phyloP scores from a whole-genome alignment of 306 rosid genomes.

The Cucumis hystrix region DNA sequence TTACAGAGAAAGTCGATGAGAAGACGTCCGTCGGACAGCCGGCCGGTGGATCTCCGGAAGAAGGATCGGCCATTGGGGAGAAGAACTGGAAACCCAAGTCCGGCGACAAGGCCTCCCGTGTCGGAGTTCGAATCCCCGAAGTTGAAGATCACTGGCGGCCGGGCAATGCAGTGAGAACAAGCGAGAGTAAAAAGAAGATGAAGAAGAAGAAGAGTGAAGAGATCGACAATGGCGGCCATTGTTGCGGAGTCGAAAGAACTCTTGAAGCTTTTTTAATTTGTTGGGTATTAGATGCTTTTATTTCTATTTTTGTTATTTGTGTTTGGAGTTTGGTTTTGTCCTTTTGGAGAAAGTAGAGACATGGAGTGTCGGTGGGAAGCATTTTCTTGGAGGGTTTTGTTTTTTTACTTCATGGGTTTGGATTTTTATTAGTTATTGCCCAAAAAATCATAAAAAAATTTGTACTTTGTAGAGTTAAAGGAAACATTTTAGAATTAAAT shows the following conservation, averaged over 20 bases:
- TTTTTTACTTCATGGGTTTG: neutral
- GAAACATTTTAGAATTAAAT: too few relatives aligned
- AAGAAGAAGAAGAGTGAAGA: neutral
- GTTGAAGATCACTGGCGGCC: slow-evolving; percentile 41
- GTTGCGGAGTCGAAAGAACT: neutral
- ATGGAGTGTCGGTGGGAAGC: neutral
- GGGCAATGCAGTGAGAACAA: slow-evolving; percentile 9
- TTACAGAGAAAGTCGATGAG: slow-evolving; percentile 66
- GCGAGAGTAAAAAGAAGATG: neutral
- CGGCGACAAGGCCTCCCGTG: slow-evolving; percentile 86
- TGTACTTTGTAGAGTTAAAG: too few relatives aligned
- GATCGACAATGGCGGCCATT: neutral
- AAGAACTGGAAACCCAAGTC: slow-evolving; percentile 68
- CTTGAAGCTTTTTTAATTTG: neutral
- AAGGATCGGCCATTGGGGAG: slow-evolving; percentile 75
- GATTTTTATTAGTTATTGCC: too few relatives aligned
- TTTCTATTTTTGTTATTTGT: neutral
- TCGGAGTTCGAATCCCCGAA: slow-evolving; percentile 98
- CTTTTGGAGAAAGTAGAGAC: too few relatives aligned
- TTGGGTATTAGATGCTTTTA: neutral
- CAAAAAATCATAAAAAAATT: too few relatives aligned
- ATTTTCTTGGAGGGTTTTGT: neutral
- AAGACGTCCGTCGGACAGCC: slow-evolving; percentile 80
- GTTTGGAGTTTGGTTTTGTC: neutral
- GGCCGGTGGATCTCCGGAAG: slow-evolving; percentile 76